A percentile compares a stretch with the other conserved stretches of the same genome.
Conservation (phyloP, 768 basidiomycete species). For the Leccinum longicurvipes region DNA sequence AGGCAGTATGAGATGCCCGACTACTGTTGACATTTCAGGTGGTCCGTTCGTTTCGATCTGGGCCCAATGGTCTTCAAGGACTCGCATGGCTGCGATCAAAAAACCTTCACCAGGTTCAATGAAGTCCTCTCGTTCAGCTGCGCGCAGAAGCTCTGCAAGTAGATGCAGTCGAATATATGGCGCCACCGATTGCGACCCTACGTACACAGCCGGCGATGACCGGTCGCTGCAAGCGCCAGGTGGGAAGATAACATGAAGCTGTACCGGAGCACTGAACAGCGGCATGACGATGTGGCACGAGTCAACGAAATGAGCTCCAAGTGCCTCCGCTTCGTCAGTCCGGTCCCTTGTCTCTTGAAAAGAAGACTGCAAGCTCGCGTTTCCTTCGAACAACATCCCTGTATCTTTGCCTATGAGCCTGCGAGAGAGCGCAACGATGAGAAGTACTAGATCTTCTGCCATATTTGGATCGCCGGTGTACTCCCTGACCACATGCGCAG, state of each 20-base stretch:
- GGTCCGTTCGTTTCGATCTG: constrained; percentile 64
- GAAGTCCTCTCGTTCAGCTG: constrained; percentile 51
- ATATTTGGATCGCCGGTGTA: constrained; percentile 38
- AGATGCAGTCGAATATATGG: constrained; percentile 84
- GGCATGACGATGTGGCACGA: constrained; percentile 54
- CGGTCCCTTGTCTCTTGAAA: constrained; percentile 12
- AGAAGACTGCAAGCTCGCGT: constrained; percentile 24
- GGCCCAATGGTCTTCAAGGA: constrained; percentile 71
- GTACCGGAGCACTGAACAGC: constrained; percentile 59
- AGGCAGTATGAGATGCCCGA: constrained; percentile 36
- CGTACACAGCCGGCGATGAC: constrained; percentile 63
- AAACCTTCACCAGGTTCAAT: constrained; percentile 70
- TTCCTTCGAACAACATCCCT: constrained; percentile 29
- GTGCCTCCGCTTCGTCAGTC: constrained; percentile 48
- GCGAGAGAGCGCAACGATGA: constrained; percentile 54
- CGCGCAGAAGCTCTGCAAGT: constrained; percentile 59
- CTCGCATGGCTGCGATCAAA: constrained; percentile 63
- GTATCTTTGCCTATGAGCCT: constrained; percentile 49
- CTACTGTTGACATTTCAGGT: constrained; percentile 68
- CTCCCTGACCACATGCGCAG: constrained; percentile 62
- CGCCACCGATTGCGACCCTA: constrained; percentile 65
- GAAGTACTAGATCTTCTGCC: constrained; percentile 47
- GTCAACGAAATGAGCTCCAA: constrained; percentile 51
- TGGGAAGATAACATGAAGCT: constrained; percentile 64
- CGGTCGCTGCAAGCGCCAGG: constrained; percentile 37